A percentile compares a stretch with the other conserved stretches of the same genome.
phyloP scores from a whole-genome alignment of 768 basidiomycete genomes.

The Dentipellis sp. region DNA sequence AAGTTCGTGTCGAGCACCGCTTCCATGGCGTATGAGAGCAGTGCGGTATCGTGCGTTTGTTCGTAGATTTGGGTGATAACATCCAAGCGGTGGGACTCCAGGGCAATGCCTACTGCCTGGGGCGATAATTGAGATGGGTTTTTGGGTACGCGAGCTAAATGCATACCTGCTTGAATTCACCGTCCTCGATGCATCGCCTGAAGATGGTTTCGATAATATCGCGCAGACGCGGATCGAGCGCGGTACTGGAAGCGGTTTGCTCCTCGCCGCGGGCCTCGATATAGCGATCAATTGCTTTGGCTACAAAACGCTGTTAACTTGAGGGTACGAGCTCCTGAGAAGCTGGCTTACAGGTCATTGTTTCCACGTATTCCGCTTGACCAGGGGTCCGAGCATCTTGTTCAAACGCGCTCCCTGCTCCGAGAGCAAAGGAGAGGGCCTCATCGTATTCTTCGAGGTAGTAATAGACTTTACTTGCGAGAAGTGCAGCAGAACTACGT shows the following conservation, averaged over 20 bases:
- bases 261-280: slow-evolving; percentile 61
- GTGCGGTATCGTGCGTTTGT: slow-evolving; percentile 60
- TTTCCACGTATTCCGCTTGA: slow-evolving; percentile 87
- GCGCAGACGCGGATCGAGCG: slow-evolving; percentile 74
- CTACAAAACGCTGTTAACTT: slow-evolving; percentile 29
- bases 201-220: slow-evolving; percentile 87
- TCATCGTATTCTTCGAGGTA: slow-evolving; percentile 95
- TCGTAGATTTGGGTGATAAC: slow-evolving; percentile 73
- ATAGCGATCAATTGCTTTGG: slow-evolving; percentile 94
- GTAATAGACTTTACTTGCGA: slow-evolving; percentile 98
- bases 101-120: slow-evolving; percentile 90
- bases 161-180: slow-evolving; percentile 82
- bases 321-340: background rate
- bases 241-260: slow-evolving; percentile 34
- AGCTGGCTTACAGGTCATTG: slow-evolving; percentile 73
- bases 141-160: background rate
- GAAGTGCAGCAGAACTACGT: slow-evolving; percentile 77
- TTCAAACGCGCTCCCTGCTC: slow-evolving; percentile 82
- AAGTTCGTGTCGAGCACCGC: slow-evolving; percentile 87
- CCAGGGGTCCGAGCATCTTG: slow-evolving; percentile 52
- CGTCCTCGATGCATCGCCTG: slow-evolving; percentile 73
- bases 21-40: slow-evolving; percentile 89
- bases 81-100: slow-evolving; percentile 86
- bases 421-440: slow-evolving; percentile 89
- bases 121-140: slow-evolving; percentile 3